Base-by-base conservation (phyloP, 768 basidiomycete species). In the Pisolithus marmoratus region DNA sequence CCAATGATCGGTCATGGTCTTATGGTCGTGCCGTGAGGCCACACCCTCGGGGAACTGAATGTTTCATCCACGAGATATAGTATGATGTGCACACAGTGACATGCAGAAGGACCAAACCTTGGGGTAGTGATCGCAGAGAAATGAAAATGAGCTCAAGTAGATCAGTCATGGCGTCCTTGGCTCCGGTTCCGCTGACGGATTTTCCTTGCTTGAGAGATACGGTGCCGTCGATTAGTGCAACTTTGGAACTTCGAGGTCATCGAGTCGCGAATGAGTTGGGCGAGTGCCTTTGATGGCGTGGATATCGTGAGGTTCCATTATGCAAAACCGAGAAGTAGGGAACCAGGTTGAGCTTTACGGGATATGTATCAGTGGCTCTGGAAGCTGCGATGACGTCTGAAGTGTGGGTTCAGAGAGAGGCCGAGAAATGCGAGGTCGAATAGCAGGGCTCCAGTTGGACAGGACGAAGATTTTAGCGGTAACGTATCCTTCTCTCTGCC, bases 121-220 rank as follows among this genome's bases (percentile, higher is more conserved):
- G 5, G 90, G 90, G 67, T 90, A 93, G 62, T 88, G 86, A 38
- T 83, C 65, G 46, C 91, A 72, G 26, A 95, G 64, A n/a, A 64
- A 95, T 94, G 68, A 90, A 94, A 3, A 80, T 73, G 44, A 93
- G 75, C 63, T 97, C 95, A 51, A 97, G 76, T 23, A 93, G 63
- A 66, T 97, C 94, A 4, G 80, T 77, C 72, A 87, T 77, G 2
- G 93, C 90, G 50, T 90, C 88, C 58, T 76, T 77, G 27, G 82
- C 73, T 71, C 81, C 74, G 55, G 77, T 73, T 47, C 46, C 46
- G n/a, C 31, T 19, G 4, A 22, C 24, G 7, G 20, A 19, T 19
- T 75, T 62, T 52, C 87, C 82, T 68, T 82, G 79, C 26, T 73
- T 58, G 9, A 77, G 77, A 53, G 74, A 64, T 60, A 74, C 75